Base-by-base conservation (phyloP, 2,329 filamentous ascomycete genomes). In the Claviceps purpurea region DNA sequence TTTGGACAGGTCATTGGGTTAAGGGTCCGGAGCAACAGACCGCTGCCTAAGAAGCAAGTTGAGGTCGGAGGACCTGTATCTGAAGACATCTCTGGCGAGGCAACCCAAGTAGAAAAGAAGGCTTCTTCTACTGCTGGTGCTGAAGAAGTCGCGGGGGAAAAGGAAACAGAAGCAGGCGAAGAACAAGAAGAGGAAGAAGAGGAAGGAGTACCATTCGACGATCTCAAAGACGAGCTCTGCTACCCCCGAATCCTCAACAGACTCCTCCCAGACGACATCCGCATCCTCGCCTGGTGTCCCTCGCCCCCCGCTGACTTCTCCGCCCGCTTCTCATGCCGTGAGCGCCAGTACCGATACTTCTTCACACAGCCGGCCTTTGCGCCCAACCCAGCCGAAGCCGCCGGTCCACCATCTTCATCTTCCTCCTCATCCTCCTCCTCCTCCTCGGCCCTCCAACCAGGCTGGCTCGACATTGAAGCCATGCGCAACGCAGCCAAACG, bases 1-100 rank as follows among this genome's bases (percentile, higher is more conserved):
- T 98, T 98, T 70, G 93, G 93, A 0, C 93, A 98, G 71, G 93
- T 98, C 53, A 82, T 98, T 62, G 86, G 83, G 0, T 70, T 98
- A 42, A 73, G 85, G 52, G 83, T 98, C 16, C 76, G 91, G 63
- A 96, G 90, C 67, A 86, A 85, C 60, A 73, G 78, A 58, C 88
- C 88, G 1, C 62, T 84, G 50, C 68, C 68, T 2, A 61, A 59
- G 54, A 65, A 56, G 60, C 57, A 54, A 55, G 56, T 45, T 7
- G 58, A 57, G 11, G 47, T 50, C 43, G 57, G 56, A 41, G 57
- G 57, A 13, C 52, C 66, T 58, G 52, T 64, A 58, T 50, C 52
- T 5, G 59, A 41, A n/a, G 57, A 64, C 57, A 51, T 64, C 58
- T 50, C 52, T 5, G 59, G 42, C 18, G 58, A 64, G 59, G 54